Evolutionary conservation across 1,284 basidiomycete species (phyloP).

Genomic region (Ustilago crameri): DNA sequence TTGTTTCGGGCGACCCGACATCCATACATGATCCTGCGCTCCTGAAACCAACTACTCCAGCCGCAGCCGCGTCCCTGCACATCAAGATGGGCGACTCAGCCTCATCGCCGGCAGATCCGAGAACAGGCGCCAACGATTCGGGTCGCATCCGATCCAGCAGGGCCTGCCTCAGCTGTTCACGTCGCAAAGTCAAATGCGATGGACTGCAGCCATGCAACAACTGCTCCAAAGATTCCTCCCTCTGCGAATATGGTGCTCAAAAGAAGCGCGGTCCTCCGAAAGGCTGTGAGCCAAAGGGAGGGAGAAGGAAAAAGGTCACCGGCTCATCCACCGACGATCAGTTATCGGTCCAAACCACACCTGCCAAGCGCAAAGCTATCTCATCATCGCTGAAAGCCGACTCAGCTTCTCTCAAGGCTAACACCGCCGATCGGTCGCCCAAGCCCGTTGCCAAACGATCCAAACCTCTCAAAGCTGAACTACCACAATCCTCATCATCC

Average conservation of each 20-base stretch:
- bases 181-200: slow-evolving; percentile 51
- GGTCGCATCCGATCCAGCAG: slow-evolving; percentile 44
- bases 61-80: background rate
- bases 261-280: slow-evolving; percentile 52
- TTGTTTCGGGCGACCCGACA: too few relatives aligned
- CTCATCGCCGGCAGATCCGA: slow-evolving; percentile 8
- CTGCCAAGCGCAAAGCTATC: slow-evolving; percentile 1
- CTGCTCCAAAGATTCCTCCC: slow-evolving; percentile 24
- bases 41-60: too few relatives aligned
- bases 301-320: slow-evolving; percentile 32
- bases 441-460: slow-evolving; percentile 2
- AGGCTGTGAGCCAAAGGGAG: slow-evolving; percentile 42
- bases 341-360: background rate
- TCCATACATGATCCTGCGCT: too few relatives aligned
- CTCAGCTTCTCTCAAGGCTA: too few relatives aligned
- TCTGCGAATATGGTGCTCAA: slow-evolving; percentile 40
- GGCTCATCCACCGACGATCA: slow-evolving; percentile 2
- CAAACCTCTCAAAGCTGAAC: background rate
- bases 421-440: too few relatives aligned
- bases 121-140: slow-evolving; percentile 1
- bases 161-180: slow-evolving; percentile 43
- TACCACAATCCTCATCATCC: background rate
- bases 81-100: slow-evolving; percentile 7
- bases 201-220: slow-evolving; percentile 45
- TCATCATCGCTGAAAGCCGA: too few relatives aligned